Evolutionary conservation across 306 rosid genomes (phyloP).

Genomic region (Senna tora): DNA sequence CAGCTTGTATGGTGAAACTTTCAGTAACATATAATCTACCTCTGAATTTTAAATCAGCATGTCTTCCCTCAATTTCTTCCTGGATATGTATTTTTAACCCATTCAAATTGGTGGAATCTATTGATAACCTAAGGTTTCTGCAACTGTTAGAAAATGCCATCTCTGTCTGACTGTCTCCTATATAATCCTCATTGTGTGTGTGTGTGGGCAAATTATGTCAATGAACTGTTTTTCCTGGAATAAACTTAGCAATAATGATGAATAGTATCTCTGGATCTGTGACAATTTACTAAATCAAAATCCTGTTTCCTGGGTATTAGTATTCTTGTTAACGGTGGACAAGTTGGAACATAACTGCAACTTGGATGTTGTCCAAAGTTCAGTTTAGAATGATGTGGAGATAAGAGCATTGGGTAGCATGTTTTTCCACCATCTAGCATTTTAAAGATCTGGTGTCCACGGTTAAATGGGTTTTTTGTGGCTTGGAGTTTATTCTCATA

Average conservation of each 20-base stretch:
- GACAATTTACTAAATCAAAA: constrained; percentile 32
- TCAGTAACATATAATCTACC: constrained; percentile 40
- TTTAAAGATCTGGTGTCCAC: constrained; percentile 42
- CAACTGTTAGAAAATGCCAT: constrained; percentile 37
- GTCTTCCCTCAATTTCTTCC: constrained; percentile 38
- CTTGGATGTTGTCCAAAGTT: constrained; percentile 45
- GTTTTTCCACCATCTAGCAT: constrained; percentile 51
- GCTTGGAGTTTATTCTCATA: constrained; percentile 47
- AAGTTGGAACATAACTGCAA: constrained; percentile 39
- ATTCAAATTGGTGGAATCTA: constrained; percentile 41
- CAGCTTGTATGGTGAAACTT: constrained; percentile 37
- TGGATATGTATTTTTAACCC: constrained; percentile 40
- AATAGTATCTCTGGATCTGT: constrained; percentile 34
- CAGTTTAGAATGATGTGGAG: constrained; percentile 44
- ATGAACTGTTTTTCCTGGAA: constrained; percentile 45
- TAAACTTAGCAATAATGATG: constrained; percentile 46
- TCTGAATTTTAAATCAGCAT: constrained; percentile 40
- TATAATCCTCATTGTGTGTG: constrained; percentile 45
- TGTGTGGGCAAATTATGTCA: constrained; percentile 46
- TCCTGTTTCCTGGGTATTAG: constrained; percentile 36
- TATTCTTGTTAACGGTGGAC: constrained; percentile 36
- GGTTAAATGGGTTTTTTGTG: constrained; percentile 43
- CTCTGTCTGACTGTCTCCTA: constrained; percentile 42
- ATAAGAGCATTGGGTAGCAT: constrained; percentile 38
- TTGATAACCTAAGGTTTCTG: constrained; percentile 45